These are phyloP conservation scores for Suhomyces sp. DNA, from an alignment of 805 yeast species.

Conservation along the genomic window DNA sequence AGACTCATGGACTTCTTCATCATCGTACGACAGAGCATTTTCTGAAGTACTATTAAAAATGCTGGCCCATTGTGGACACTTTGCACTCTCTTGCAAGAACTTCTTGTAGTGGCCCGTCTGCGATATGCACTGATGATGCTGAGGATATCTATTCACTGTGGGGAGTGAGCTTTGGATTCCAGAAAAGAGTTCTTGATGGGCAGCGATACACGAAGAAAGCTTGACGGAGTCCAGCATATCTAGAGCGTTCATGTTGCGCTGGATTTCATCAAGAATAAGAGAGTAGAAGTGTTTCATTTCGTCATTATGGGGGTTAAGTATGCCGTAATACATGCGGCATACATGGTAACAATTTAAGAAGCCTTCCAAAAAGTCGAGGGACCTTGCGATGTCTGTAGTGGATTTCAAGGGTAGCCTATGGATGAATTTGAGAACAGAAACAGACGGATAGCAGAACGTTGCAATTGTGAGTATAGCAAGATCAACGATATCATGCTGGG, in stretches of 20 bases:
- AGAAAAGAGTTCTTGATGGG: neutral
- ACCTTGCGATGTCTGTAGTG: neutral
- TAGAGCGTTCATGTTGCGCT: neutral
- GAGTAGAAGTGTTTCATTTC: neutral
- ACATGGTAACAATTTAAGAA: neutral
- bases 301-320: neutral
- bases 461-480: neutral
- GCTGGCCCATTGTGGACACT: slow-evolving; percentile 1
- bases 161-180: neutral
- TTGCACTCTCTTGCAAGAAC: neutral
- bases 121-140: neutral
- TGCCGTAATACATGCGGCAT: neutral
- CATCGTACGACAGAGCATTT: neutral
- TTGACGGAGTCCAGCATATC: neutral
- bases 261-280: neutral
- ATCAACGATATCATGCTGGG: neutral
- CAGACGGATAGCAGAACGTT: neutral
- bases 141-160: neutral
- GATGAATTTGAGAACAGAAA: neutral
- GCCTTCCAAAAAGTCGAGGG: neutral
- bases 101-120: slow-evolving; percentile 2
- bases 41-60: neutral
- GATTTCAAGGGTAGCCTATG: neutral
- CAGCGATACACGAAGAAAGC: neutral
- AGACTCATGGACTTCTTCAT: neutral